Conservation (phyloP, 192 early-diverging fungal genomes). For the Linnemannia schmuckeri region DNA sequence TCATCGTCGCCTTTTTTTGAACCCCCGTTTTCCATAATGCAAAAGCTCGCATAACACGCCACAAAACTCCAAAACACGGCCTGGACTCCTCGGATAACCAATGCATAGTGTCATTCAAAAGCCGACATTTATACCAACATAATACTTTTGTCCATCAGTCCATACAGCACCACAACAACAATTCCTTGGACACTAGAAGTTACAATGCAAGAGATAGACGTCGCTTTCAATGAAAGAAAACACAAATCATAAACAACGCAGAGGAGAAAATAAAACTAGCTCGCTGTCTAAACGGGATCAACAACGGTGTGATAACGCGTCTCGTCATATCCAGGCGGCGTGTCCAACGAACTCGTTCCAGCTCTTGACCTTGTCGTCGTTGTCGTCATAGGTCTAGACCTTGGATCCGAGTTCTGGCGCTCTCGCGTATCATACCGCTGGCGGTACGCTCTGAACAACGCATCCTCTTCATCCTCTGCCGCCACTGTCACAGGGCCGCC, state of each 20-base stretch:
- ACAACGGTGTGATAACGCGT: conserved; percentile 35
- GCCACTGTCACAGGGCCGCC: neutral
- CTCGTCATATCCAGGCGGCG: conserved; percentile 50
- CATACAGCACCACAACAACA: too few relatives aligned
- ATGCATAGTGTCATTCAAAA: too few relatives aligned
- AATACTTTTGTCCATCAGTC: too few relatives aligned
- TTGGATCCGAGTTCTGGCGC: conserved; percentile 30
- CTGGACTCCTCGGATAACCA: too few relatives aligned
- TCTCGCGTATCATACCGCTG: conserved; percentile 36
- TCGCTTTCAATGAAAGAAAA: neutral
- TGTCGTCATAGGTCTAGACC: conserved; percentile 13
- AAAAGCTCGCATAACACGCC: too few relatives aligned
- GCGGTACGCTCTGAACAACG: conserved; percentile 42
- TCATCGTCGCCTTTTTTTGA: too few relatives aligned
- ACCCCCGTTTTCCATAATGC: too few relatives aligned
- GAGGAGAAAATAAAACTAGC: neutral
- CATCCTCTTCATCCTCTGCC: conserved; percentile 40
- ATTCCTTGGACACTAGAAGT: too few relatives aligned
- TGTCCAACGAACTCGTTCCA: conserved; percentile 18
- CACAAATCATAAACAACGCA: neutral
- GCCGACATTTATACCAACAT: too few relatives aligned
- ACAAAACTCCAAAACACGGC: too few relatives aligned
- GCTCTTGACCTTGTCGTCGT: neutral
- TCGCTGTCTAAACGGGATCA: conserved; percentile 34
- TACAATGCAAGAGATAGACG: too few relatives aligned